Evolutionary conservation across 106 monocot species (phyloP).

Genomic region (Dioscorea alata): DNA sequence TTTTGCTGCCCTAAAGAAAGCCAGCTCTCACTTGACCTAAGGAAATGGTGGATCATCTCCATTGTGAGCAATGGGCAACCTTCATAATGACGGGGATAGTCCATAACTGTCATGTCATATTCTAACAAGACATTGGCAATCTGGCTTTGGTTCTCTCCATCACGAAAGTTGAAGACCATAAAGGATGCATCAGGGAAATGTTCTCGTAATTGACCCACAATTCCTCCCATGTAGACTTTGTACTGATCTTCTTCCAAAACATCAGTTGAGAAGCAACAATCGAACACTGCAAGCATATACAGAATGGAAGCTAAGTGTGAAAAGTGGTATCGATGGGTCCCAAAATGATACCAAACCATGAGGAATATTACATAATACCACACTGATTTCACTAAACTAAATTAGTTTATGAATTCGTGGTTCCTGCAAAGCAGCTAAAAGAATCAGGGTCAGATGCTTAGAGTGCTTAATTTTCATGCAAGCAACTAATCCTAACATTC

Average conservation of each 20-base stretch:
- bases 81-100: slow-evolving; percentile 85
- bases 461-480: too few species aligned
- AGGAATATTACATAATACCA: too few species aligned
- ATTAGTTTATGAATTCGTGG: too few species aligned
- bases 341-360: too few species aligned
- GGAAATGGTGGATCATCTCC: slow-evolving; percentile 91
- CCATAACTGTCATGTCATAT: slow-evolving; percentile 92
- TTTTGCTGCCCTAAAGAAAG: slow-evolving; percentile 73
- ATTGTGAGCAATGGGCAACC: slow-evolving; percentile 85
- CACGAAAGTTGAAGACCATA: slow-evolving; percentile 93
- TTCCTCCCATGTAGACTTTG: slow-evolving; percentile 55
- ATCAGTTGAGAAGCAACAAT: slow-evolving; percentile 89
- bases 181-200: slow-evolving; percentile 79
- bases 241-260: slow-evolving; percentile 58
- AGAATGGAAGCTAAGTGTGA: too few species aligned
- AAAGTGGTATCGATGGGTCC: too few species aligned
- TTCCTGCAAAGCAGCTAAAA: too few species aligned
- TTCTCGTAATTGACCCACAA: slow-evolving; percentile 64
- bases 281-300: slow-evolving; percentile 57
- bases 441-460: too few species aligned
- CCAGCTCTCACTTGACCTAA: slow-evolving; percentile 94
- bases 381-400: too few species aligned
- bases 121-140: slow-evolving; percentile 55
- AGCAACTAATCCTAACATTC: too few species aligned
- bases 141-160: slow-evolving; percentile 68